Evolutionary conservation across 495 filamentous ascomycete species (phyloP), one percentile per base, ranked within the genome.

Genomic region (Articulospora tetracladia): DNA sequence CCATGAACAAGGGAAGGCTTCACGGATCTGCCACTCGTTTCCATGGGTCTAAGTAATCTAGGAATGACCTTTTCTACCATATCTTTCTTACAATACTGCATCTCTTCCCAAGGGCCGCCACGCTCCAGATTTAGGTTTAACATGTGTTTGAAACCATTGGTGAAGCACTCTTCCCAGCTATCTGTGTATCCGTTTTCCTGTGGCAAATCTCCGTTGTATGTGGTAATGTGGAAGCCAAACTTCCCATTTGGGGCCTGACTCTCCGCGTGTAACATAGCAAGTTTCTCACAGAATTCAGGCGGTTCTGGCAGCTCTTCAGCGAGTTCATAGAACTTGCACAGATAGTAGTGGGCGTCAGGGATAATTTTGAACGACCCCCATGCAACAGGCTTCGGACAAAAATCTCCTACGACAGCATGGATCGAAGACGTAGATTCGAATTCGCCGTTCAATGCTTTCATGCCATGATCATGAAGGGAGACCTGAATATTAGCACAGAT

Each of bases 211-310:
- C 68, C 48, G 70, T 61, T 11, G 52, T 66, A 78, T 1, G 79
- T 84, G 0, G 74, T 68, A 7, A 73, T 58, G 55, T 77, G 75
- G 57, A 82, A 83, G 0, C 80, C 79, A 55, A 81, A 84, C 59
- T 78, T 78, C 0, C 76, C 78, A 19, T 67, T 77, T 0, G 79
- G 81, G 3, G 78, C 77, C 12, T 30, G 47, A 32, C 67, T 72
- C 20, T 66, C 66, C 34, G 66, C 55, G 57, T 83, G 81, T 1
- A 84, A 67, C 1, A 55, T 36, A 6, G 78, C 72, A 1, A 84
- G 65, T 19, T 69, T 70, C 6, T 66, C 59, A 59, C 65, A 68
- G 52, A 83, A 79, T 20, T 66, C 59, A 1, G 59, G 25, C 20
- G 77, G 77, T 7, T 81, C 73, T 10, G 80, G 78, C 54, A 48